These are phyloP conservation scores for Epichloe sp. DNA, from an alignment of 2,329 filamentous ascomycete species.

Conservation along the genomic window DNA sequence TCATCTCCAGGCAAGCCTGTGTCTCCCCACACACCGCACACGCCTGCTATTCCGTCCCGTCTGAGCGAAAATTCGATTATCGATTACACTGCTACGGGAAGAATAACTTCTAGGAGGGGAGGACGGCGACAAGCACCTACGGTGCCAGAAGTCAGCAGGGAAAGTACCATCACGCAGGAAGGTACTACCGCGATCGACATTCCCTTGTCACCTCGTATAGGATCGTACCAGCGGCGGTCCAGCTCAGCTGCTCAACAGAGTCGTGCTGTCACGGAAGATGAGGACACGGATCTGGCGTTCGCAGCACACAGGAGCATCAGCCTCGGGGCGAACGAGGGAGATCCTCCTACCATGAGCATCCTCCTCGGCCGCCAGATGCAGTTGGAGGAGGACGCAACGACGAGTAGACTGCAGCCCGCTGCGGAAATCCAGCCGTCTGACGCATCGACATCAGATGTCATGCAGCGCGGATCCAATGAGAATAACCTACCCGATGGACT, in stretches of 20 bases:
- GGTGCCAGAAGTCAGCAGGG: constrained; percentile 20
- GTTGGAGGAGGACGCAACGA: constrained; percentile 13
- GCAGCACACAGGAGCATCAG: constrained; percentile 54
- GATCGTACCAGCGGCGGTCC: constrained; percentile 44
- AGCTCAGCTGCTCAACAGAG: constrained; percentile 57
- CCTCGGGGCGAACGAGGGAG: constrained; percentile 50
- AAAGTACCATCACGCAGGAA: constrained; percentile 30
- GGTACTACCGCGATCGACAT: constrained; percentile 60
- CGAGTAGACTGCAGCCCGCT: constrained; percentile 25
- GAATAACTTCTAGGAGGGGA: constrained; percentile 18
- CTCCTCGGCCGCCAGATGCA: constrained; percentile 36
- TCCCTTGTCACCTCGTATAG: constrained; percentile 53
- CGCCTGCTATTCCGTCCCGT: constrained; percentile 85
- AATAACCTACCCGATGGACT: constrained; percentile 33
- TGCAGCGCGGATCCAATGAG: constrained; percentile 30
- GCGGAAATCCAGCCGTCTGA: constrained; percentile 27
- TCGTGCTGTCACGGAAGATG: constrained; percentile 39
- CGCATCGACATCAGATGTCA: constrained; percentile 20
- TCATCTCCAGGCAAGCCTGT: constrained; percentile 84
- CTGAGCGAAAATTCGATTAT: constrained; percentile 76
- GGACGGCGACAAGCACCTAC: constrained; percentile 14
- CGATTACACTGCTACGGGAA: constrained; percentile 19
- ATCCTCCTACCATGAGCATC: constrained; percentile 51
- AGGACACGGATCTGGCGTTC: constrained; percentile 47
- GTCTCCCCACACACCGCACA: constrained; percentile 83